Percentiles rank a stretch among this genome's conserved stretches.
These are phyloP conservation scores for Bruguiera hainesii DNA, from an alignment of 441 rosid species.

Conservation along the genomic window DNA sequence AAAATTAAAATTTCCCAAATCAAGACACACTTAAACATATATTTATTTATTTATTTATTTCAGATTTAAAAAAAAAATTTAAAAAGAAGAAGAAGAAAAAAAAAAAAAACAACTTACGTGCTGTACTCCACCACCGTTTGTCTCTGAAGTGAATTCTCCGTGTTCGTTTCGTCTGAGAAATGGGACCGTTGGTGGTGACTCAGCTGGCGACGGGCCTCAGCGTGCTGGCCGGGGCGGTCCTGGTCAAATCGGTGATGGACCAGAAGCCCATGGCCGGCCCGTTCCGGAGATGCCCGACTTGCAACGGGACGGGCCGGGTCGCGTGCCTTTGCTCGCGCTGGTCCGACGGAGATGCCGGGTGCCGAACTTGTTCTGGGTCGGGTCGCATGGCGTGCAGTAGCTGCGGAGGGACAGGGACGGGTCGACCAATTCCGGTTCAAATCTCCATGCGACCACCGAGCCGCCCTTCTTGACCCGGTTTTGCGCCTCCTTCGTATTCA, in stretches of 20 bases:
- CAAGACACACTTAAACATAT: too few relatives aligned
- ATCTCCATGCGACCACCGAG: slow-evolving; percentile 52
- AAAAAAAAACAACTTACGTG: neutral
- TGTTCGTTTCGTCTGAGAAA: slow-evolving; percentile 8
- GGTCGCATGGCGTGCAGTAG: slow-evolving; percentile 75
- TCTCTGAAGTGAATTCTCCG: neutral
- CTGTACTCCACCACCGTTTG: neutral
- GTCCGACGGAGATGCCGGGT: slow-evolving; percentile 91
- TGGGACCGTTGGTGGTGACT: slow-evolving; percentile 71
- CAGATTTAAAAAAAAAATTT: neutral
- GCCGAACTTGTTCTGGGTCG: slow-evolving; percentile 89
- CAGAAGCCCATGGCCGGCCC: slow-evolving; percentile 88
- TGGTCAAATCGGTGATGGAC: slow-evolving; percentile 81
- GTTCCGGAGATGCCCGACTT: slow-evolving; percentile 57
- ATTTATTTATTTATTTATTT: neutral
- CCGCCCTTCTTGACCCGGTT: slow-evolving; percentile 30
- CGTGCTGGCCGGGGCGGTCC: slow-evolving; percentile 82
- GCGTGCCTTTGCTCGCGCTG: slow-evolving; percentile 75
- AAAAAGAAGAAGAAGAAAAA: neutral
- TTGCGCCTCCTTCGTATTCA: neutral
- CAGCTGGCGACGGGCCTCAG: slow-evolving; percentile 82
- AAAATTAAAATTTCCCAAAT: neutral
- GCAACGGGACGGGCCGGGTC: slow-evolving; percentile 89
- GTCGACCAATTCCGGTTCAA: slow-evolving; percentile 78
- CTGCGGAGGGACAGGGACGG: slow-evolving; percentile 93